Conservation (phyloP, 495 filamentous ascomycete species). For the Tuber aestivum region DNA sequence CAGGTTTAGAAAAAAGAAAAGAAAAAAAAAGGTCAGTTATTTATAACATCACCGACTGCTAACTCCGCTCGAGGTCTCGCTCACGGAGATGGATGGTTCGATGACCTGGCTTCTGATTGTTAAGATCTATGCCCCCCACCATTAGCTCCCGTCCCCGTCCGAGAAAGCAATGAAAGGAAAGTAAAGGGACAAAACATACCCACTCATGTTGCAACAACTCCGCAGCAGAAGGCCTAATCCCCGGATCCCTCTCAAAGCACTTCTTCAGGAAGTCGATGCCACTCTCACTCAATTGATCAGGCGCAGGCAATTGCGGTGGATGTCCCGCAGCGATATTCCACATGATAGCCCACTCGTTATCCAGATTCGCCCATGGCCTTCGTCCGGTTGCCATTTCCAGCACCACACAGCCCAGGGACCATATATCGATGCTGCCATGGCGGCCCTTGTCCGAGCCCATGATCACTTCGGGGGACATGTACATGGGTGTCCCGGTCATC, state of each 20-base stretch:
- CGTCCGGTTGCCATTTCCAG: slow-evolving; percentile 95
- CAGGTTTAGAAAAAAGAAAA: background rate
- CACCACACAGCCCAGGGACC: slow-evolving; percentile 95
- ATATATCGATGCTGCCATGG: slow-evolving; percentile 86
- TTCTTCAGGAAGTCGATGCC: slow-evolving; percentile 83
- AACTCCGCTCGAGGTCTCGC: slow-evolving; percentile 24
- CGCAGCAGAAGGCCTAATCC: slow-evolving; percentile 69
- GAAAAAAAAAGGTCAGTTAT: background rate
- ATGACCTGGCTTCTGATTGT: slow-evolving; percentile 42
- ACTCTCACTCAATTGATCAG: slow-evolving; percentile 73
- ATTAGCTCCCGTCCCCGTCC: background rate
- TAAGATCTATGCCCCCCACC: slow-evolving; percentile 27
- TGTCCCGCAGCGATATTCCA: slow-evolving; percentile 99
- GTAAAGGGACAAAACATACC: slow-evolving; percentile 53
- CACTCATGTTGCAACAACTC: slow-evolving; percentile 94
- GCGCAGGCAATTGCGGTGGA: slow-evolving; percentile 70
- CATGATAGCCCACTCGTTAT: slow-evolving; percentile 99
- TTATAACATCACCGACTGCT: background rate
- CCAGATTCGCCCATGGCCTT: slow-evolving; percentile 91
- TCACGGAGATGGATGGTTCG: slow-evolving; percentile 37
- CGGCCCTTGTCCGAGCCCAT: slow-evolving; percentile 71
- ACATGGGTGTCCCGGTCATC: slow-evolving; percentile 98
- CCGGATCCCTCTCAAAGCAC: slow-evolving; percentile 83
- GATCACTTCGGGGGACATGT: slow-evolving; percentile 99
- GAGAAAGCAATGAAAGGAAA: background rate